A percentile compares a stretch with the other conserved stretches of the same genome.
Conservation (phyloP, 192 early-diverging fungal genomes). For the Allomyces arbusculus region DNA sequence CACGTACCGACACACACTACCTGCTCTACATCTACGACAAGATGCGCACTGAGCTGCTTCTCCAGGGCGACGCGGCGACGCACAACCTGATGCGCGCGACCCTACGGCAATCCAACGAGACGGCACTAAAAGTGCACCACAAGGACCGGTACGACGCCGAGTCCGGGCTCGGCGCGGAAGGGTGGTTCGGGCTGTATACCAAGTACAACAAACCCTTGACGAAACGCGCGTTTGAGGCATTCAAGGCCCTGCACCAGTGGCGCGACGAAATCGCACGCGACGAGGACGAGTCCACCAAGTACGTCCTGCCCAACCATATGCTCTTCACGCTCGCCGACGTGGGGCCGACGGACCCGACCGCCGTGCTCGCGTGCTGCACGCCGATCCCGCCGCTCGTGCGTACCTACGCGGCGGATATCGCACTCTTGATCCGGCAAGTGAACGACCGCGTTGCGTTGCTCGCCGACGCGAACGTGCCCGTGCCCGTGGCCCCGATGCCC, state of each 20-base stretch:
- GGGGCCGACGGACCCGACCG: slow-evolving; percentile 48
- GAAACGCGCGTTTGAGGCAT: slow-evolving; percentile 51
- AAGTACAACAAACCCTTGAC: slow-evolving; percentile 35
- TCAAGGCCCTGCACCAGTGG: slow-evolving; percentile 80
- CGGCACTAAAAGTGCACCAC: slow-evolving; percentile 42
- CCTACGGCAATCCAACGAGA: slow-evolving; percentile 44
- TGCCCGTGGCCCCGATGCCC: background rate
- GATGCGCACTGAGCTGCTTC: slow-evolving; percentile 66
- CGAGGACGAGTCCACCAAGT: slow-evolving; percentile 78
- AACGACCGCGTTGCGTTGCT: background rate
- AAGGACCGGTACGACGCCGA: slow-evolving; percentile 74
- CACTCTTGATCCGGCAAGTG: slow-evolving; percentile 20
- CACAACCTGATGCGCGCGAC: slow-evolving; percentile 42
- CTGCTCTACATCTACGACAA: slow-evolving; percentile 84
- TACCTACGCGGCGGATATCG: slow-evolving; percentile 58
- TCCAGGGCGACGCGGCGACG: slow-evolving; percentile 32
- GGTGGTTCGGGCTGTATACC: slow-evolving; percentile 49
- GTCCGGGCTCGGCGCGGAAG: slow-evolving; percentile 48
- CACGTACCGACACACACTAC: slow-evolving; percentile 87
- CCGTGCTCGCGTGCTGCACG: slow-evolving; percentile 50
- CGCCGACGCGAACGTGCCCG: background rate
- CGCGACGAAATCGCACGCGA: slow-evolving; percentile 70
- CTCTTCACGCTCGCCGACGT: slow-evolving; percentile 46
- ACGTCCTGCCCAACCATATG: slow-evolving; percentile 82
- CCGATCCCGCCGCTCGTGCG: slow-evolving; percentile 70